Evolutionary conservation across 495 filamentous ascomycete genomes (phyloP).

Genomic region (Aspergillus hancockii): DNA sequence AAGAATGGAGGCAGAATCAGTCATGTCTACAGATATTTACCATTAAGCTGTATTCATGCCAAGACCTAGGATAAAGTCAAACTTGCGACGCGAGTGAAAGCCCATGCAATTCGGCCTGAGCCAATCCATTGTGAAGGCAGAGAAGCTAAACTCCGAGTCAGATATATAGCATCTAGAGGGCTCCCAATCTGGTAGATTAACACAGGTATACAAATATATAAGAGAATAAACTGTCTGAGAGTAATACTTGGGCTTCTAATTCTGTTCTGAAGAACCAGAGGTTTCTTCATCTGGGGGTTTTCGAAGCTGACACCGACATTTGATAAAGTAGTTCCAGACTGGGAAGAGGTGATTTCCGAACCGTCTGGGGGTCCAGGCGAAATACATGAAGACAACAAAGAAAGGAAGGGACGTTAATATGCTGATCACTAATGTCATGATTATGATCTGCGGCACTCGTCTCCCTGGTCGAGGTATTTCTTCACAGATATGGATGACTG

Average conservation of each 20-base stretch:
- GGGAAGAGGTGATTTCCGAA: constrained; percentile 24
- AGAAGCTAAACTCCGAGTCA: constrained; percentile 13
- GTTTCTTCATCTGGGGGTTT: neutral
- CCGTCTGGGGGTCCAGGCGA: constrained; percentile 31
- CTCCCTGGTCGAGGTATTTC: constrained; percentile 33
- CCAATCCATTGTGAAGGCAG: constrained; percentile 31
- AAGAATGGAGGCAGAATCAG: no score
- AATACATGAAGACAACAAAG: constrained; percentile 37
- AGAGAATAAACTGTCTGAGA: constrained; percentile 15
- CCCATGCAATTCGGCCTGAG: constrained; percentile 38
- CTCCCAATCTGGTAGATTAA: neutral
- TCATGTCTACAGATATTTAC: no score
- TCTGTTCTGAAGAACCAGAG: neutral
- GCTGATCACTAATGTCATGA: constrained; percentile 38
- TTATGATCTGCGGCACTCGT: constrained; percentile 36
- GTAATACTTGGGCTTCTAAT: constrained; percentile 1
- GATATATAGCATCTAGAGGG: neutral
- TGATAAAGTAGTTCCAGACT: constrained; percentile 31
- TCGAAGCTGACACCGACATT: neutral
- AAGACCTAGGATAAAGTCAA: neutral
- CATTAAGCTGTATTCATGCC: neutral
- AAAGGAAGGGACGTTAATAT: constrained; percentile 34
- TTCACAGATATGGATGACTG: constrained; percentile 27
- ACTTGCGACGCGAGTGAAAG: constrained; percentile 37
- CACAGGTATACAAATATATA: constrained; percentile 27